Conservation (phyloP, 1,284 basidiomycete species). For the Neolentinus lepideus region DNA sequence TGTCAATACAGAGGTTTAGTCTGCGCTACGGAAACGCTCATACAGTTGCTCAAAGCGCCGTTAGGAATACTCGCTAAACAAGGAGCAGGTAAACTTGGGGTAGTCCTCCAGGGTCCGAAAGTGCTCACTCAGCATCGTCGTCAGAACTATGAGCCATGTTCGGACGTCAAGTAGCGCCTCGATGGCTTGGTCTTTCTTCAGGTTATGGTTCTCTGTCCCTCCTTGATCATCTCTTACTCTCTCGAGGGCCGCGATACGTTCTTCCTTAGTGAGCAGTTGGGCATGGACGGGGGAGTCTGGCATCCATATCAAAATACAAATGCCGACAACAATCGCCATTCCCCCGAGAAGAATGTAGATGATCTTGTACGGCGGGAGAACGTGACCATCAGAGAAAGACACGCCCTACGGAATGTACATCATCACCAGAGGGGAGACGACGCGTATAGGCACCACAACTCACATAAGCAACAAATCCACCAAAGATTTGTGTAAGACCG, state of each 20-base stretch:
- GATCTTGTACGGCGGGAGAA: constrained; percentile 51
- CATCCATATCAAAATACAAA: constrained; percentile 51
- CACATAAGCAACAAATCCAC: constrained; percentile 62
- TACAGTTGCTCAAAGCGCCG: constrained; percentile 59
- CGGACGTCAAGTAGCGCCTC: constrained; percentile 55
- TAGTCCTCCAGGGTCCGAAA: not conserved
- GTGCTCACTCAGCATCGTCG: constrained; percentile 47
- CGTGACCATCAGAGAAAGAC: constrained; percentile 43
- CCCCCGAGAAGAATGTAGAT: constrained; percentile 56
- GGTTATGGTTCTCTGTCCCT: constrained; percentile 52
- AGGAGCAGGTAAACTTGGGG: constrained; percentile 9
- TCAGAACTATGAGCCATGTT: constrained; percentile 57
- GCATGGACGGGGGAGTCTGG: constrained; percentile 64
- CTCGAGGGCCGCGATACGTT: constrained; percentile 57
- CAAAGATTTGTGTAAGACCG: constrained; percentile 54
- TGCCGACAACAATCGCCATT: constrained; percentile 52
- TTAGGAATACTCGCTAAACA: constrained; percentile 52
- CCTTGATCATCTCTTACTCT: constrained; percentile 63
- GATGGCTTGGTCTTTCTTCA: constrained; percentile 53
- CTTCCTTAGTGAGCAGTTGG: constrained; percentile 45
- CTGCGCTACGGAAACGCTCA: constrained; percentile 14
- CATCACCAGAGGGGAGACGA: not conserved
- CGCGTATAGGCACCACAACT: constrained; percentile 9
- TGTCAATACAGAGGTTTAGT: not conserved
- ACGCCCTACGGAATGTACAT: constrained; percentile 34